These are phyloP conservation scores for Centrapalus pauciflorus DNA, from an alignment of 129 eudicot species.

Conservation along the genomic window DNA sequence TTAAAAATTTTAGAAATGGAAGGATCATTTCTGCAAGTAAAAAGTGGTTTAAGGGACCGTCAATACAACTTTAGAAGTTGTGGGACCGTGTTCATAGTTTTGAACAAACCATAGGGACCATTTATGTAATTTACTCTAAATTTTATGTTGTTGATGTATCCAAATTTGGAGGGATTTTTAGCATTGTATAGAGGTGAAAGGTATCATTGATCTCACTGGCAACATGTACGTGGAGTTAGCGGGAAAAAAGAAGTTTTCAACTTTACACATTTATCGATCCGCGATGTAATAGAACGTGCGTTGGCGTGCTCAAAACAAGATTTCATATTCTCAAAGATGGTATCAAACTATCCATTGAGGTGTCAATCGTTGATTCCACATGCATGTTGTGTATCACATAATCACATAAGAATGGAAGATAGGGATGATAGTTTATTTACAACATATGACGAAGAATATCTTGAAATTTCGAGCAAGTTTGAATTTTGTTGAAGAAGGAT, in stretches of 20 bases:
- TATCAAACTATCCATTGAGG: slow-evolving; percentile 2
- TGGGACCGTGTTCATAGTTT: too few relatives aligned
- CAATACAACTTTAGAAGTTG: too few relatives aligned
- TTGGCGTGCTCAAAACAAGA: not conserved
- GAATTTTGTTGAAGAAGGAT: too few relatives aligned
- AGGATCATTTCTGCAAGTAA: too few relatives aligned
- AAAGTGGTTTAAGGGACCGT: too few relatives aligned
- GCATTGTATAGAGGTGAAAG: slow-evolving; percentile 2
- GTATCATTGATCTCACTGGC: slow-evolving; percentile 5
- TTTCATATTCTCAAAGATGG: not conserved
- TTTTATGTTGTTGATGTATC: slow-evolving; percentile 8
- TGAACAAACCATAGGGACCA: too few relatives aligned
- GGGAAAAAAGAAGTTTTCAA: slow-evolving; percentile 2
- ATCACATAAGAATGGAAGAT: slow-evolving; percentile 4
- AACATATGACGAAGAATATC: not conserved
- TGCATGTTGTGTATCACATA: slow-evolving; percentile 3
- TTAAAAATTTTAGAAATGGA: too few relatives aligned
- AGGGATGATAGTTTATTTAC: not conserved
- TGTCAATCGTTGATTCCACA: not conserved
- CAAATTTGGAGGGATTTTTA: not conserved
- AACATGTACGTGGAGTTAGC: not conserved
- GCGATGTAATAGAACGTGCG: not conserved
- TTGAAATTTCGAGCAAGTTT: too few relatives aligned
- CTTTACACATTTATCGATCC: not conserved
- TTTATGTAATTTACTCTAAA: too few relatives aligned